Evolutionary conservation across 2,329 filamentous ascomycete species (phyloP), one percentile per base, ranked within the genome.

Genomic region (Trichocomaceae sp.): DNA sequence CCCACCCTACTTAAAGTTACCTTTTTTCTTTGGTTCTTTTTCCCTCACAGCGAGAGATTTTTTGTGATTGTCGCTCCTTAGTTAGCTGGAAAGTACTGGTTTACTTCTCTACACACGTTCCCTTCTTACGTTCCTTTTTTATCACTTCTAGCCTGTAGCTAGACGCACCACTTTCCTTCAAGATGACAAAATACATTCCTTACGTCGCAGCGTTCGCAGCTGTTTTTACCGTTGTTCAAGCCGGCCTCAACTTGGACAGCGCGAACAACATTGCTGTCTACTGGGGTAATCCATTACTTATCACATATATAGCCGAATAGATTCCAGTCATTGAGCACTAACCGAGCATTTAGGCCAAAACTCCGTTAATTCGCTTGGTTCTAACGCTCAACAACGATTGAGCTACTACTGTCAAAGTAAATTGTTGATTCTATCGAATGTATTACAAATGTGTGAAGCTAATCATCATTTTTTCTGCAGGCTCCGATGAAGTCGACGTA

Each of bases 191-290:
- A 9, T 35, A 23, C 44, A 12, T 52, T 44, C 31, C 41, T 22
- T 56, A 56, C n/a, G 5, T 44, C 17, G 42, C 48, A 19, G 54
- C 54, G 37, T 48, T 56, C 10, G 29, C 47, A 23, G 44, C 54
- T 35, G 44, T 61, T 41, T 44, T 73, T 33, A 60, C 65, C 39
- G 61, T 61, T 46, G 69, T 63, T 5, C 62, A 68, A 58, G 75
- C 73, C 15, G 70, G 68, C 29, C 68, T 82, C 60, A 69, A 77
- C 57, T 57, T 78, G 3, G 64, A 64, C 12, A 74, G 76, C 1
- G 62, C 64, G 1, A 73, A 68, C 45, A 87, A 86, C 61, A 64
- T 87, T 53, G 83, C 79, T 23, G 74, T 86, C 1, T 88, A 87
- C 67, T 87, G 84, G 84, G 84, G 69, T 72, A 58, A 47, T 62